Percentiles rank a stretch among this genome's conserved stretches.
Evolutionary conservation across 495 filamentous ascomycete genomes (phyloP).

Genomic region (Thozetella sp.): DNA sequence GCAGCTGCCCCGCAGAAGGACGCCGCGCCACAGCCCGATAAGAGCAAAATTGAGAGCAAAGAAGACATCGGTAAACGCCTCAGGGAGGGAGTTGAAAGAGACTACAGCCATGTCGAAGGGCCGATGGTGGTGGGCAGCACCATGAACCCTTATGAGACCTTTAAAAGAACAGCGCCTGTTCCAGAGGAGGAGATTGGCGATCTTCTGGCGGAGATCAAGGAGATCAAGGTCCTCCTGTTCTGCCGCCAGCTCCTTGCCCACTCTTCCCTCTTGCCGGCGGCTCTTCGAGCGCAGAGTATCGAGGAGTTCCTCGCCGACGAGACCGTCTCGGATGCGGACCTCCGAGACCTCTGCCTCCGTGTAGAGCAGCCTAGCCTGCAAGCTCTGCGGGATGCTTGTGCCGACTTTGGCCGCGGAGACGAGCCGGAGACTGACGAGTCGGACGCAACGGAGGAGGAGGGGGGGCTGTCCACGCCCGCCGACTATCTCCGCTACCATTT

Average conservation of each 20-base stretch:
- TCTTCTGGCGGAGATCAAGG: constrained; percentile 42
- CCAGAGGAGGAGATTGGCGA: constrained; percentile 41
- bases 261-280: constrained; percentile 46
- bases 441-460: constrained; percentile 13
- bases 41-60: constrained; percentile 40
- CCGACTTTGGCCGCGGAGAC: constrained; percentile 46
- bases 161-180: constrained; percentile 34
- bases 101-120: constrained; percentile 28
- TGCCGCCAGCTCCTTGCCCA: constrained; percentile 50
- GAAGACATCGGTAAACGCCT: constrained; percentile 37
- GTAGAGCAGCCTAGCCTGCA: constrained; percentile 46
- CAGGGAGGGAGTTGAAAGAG: constrained; percentile 38
- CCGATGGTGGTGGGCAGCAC: constrained; percentile 37
- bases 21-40: constrained; percentile 25
- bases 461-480: constrained; percentile 10
- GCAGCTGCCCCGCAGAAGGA: constrained; percentile 10
- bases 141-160: constrained; percentile 33
- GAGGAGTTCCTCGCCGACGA: constrained; percentile 47
- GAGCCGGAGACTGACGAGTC: constrained; percentile 29
- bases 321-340: constrained; percentile 39
- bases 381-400: constrained; percentile 52
- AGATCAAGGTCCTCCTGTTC: constrained; percentile 53
- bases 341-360: constrained; percentile 49
- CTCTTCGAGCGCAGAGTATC: constrained; percentile 40
- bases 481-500: constrained; percentile 21